Conservation (phyloP, 495 filamentous ascomycete genomes). For the Neurospora intermedia region DNA sequence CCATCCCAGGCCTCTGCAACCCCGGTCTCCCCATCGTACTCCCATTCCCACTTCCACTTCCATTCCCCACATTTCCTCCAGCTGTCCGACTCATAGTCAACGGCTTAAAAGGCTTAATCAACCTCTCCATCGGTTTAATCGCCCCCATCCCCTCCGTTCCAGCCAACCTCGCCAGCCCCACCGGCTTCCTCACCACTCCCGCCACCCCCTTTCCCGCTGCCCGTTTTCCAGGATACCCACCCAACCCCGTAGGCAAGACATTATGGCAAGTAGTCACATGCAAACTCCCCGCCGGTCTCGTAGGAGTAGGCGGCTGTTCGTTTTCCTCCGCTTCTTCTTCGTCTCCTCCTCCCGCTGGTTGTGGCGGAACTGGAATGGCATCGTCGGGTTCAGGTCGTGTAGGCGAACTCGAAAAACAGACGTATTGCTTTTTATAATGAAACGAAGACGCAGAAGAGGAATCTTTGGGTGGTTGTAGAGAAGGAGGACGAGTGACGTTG, state of each 20-base stretch:
- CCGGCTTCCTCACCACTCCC: not conserved
- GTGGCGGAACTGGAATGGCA: no score
- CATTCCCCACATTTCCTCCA: not conserved
- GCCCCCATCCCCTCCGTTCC: slow-evolving; percentile 2
- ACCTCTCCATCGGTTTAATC: slow-evolving; percentile 30
- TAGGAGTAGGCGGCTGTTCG: slow-evolving; percentile 19
- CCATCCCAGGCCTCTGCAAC: not conserved
- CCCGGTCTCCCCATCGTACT: not conserved
- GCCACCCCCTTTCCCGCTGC: not conserved
- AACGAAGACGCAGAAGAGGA: not conserved
- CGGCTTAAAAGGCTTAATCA: slow-evolving; percentile 37
- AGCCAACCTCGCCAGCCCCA: not conserved
- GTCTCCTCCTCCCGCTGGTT: not conserved
- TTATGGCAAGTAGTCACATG: slow-evolving; percentile 27
- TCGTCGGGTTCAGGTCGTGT: slow-evolving; percentile 8
- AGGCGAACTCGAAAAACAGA: slow-evolving; percentile 40
- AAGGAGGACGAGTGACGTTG: slow-evolving; percentile 6
- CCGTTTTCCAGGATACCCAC: slow-evolving; percentile 23
- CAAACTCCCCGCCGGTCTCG: slow-evolving; percentile 27
- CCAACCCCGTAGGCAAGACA: slow-evolving; percentile 17
- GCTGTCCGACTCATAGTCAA: slow-evolving; percentile 28
- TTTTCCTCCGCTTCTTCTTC: slow-evolving; percentile 13
- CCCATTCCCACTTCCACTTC: not conserved
- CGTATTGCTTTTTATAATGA: slow-evolving; percentile 23
- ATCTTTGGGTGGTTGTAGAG: not conserved